phyloP scores from a whole-genome alignment of 176 grass and related monocot species.

The Aechmea fasciata region DNA sequence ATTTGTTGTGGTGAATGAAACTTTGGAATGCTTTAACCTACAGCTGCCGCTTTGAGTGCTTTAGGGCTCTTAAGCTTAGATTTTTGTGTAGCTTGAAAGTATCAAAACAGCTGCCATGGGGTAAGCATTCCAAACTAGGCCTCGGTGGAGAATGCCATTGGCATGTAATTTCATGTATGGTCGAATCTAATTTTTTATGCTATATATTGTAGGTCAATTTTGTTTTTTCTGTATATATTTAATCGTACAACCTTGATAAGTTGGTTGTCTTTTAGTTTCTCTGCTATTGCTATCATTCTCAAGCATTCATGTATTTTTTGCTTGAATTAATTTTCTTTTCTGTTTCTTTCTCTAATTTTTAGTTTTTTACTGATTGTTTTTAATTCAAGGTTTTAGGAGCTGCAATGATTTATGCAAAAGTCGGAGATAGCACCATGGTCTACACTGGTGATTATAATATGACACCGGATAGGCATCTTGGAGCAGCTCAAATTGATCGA shows the following conservation, averaged over 20 bases:
- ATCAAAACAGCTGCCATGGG: too few relatives aligned
- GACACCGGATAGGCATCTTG: constrained; percentile 98
- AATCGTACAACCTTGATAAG: too few relatives aligned
- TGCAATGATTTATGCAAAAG: constrained; percentile 94
- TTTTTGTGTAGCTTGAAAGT: too few relatives aligned
- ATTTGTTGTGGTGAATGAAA: background rate
- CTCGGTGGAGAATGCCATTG: too few relatives aligned
- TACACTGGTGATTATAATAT: constrained; percentile 99
- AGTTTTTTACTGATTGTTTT: constrained; percentile 3
- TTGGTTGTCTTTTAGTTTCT: background rate
- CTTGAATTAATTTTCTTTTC: constrained; percentile 12
- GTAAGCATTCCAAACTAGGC: too few relatives aligned
- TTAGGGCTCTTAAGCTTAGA: background rate
- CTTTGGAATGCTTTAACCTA: background rate
- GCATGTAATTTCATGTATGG: background rate
- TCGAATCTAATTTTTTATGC: too few relatives aligned
- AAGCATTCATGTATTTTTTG: background rate
- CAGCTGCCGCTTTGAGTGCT: background rate
- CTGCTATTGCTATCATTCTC: background rate
- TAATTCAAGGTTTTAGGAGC: constrained; percentile 73
- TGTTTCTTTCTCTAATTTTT: constrained; percentile 19
- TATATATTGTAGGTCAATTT: too few relatives aligned
- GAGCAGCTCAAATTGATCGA: constrained; percentile 87
- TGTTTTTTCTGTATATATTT: too few relatives aligned
- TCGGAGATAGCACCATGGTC: constrained; percentile 59